phyloP scores from a whole-genome alignment of 176 grass and related monocot species.

The Rhynchospora pubera region DNA sequence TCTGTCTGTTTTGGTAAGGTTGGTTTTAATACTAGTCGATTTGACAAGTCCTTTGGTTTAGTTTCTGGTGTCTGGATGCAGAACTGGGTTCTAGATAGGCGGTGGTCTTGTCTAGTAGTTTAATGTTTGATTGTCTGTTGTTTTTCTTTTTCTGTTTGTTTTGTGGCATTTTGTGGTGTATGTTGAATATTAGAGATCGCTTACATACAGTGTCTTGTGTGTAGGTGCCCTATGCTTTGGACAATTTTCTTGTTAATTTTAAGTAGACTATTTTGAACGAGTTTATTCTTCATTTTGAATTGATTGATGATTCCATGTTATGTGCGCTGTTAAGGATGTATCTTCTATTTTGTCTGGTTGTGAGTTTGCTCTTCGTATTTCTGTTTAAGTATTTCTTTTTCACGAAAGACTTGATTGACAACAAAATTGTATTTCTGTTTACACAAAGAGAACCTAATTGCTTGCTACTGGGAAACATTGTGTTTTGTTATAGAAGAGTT shows the following conservation, averaged over 20 bases:
- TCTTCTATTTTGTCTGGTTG: too few relatives aligned
- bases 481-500: too few relatives aligned
- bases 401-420: too few relatives aligned
- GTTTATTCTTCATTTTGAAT: too few relatives aligned
- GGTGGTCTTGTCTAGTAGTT: slow-evolving; percentile 19
- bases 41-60: neutral
- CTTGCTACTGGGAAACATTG: too few relatives aligned
- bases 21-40: neutral
- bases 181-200: neutral
- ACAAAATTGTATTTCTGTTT: too few relatives aligned
- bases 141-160: neutral
- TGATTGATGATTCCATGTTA: too few relatives aligned
- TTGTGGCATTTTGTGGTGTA: neutral
- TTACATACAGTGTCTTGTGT: neutral
- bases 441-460: too few relatives aligned
- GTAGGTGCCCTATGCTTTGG: neutral
- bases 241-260: neutral
- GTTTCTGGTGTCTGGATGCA: slow-evolving; percentile 32
- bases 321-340: too few relatives aligned
- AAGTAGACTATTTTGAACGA: too few relatives aligned
- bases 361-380: too few relatives aligned
- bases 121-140: neutral
- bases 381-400: too few relatives aligned
- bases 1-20: neutral
- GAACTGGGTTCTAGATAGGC: slow-evolving; percentile 37